These are phyloP conservation scores for Erythrobasidium hasegawianum DNA, from an alignment of 1,284 basidiomycete genomes.

Conservation along the genomic window DNA sequence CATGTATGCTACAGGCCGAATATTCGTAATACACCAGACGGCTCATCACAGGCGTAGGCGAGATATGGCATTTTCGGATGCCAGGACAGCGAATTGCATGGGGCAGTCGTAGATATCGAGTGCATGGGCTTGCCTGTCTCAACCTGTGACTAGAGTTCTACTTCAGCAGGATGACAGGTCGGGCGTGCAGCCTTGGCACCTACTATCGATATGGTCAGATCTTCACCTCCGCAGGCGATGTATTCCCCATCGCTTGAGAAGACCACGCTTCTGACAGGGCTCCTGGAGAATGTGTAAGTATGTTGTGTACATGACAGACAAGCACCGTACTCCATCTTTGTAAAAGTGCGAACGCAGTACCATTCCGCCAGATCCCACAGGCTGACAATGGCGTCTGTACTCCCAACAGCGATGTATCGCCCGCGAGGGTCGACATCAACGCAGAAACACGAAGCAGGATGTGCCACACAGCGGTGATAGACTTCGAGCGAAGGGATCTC, in stretches of 20 bases:
- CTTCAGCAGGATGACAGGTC: neutral
- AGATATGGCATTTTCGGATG: slow-evolving; percentile 17
- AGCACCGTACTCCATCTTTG: slow-evolving; percentile 26
- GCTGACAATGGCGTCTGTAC: slow-evolving; percentile 35
- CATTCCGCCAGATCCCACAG: slow-evolving; percentile 37
- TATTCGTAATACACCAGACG: slow-evolving; percentile 12
- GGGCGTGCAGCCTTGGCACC: neutral
- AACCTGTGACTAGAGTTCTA: slow-evolving; percentile 20
- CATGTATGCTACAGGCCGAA: slow-evolving; percentile 23
- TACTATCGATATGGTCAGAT: slow-evolving; percentile 31
- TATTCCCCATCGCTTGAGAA: slow-evolving; percentile 36
- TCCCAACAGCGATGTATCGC: slow-evolving; percentile 36
- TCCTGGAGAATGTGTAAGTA: neutral
- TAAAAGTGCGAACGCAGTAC: slow-evolving; percentile 34
- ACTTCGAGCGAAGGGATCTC: slow-evolving; percentile 27
- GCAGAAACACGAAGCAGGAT: slow-evolving; percentile 34
- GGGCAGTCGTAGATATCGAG: slow-evolving; percentile 20
- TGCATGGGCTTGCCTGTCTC: slow-evolving; percentile 32
- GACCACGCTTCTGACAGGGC: slow-evolving; percentile 31
- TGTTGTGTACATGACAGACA: neutral
- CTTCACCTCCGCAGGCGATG: slow-evolving; percentile 34
- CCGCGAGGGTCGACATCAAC: slow-evolving; percentile 36
- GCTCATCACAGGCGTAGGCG: slow-evolving; percentile 30
- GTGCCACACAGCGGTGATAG: slow-evolving; percentile 25
- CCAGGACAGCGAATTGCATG: slow-evolving; percentile 33